These are phyloP conservation scores for Mortierella sp. DNA, from an alignment of 371 early-diverging fungal species.

Conservation along the genomic window DNA sequence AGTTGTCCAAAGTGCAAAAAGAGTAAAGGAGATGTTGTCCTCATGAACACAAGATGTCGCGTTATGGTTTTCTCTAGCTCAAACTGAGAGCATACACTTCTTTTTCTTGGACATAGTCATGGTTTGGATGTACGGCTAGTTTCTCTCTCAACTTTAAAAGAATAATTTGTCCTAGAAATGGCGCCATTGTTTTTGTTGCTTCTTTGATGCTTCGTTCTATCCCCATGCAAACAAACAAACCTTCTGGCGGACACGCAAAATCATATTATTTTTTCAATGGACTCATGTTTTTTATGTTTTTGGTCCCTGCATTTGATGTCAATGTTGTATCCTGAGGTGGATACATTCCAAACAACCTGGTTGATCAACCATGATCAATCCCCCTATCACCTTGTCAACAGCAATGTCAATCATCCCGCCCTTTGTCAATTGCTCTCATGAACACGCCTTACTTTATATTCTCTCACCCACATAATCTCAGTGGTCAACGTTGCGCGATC, in stretches of 20 bases:
- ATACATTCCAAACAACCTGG: too few species aligned
- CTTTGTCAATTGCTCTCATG: background rate
- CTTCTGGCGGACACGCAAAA: background rate
- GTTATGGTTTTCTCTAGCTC: background rate
- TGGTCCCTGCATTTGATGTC: background rate
- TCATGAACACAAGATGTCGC: conserved; percentile 27
- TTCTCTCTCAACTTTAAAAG: background rate
- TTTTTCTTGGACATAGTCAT: background rate
- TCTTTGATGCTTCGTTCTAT: background rate
- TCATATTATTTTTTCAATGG: background rate
- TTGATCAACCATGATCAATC: too few species aligned
- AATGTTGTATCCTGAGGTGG: too few species aligned
- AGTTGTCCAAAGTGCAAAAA: background rate
- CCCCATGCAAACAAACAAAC: background rate
- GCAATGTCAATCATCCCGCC: background rate
- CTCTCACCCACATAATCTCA: background rate
- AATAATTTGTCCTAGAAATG: background rate
- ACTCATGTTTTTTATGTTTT: too few species aligned
- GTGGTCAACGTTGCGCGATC: background rate
- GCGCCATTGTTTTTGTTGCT: background rate
- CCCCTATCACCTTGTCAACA: too few species aligned
- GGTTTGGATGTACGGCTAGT: too few species aligned
- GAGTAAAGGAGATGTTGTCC: conserved; percentile 18
- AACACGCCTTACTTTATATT: background rate
- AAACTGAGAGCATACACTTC: background rate